Evolutionary conservation across 2,329 filamentous ascomycete genomes (phyloP), one percentile per base, ranked within the genome.

Genomic region (Epichloe glyceriae): DNA sequence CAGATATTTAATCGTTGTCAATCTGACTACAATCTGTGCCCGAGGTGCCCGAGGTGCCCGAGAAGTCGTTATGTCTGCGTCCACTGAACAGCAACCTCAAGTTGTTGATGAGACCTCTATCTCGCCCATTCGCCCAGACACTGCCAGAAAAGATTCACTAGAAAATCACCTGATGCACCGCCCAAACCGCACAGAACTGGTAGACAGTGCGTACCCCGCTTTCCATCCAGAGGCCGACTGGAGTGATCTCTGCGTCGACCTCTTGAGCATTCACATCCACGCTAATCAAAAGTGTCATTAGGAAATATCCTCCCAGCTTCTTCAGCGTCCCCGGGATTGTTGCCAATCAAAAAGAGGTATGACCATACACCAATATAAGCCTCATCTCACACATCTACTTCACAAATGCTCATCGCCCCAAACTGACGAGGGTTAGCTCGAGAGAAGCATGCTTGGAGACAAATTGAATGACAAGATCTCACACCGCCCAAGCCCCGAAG

Each of bases 251-350:
- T 38, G 14, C n/a, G 7, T 15, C 14, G 34, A 26, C 7, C 8
- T 46, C 37, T 37, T 5, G 35, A 3, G n/a, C 22, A 14, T 26
- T 3, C 6, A 40, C 26, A 22, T 30, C 17, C 17, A 17, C 5
- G 35, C 52, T 59, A 51, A 60, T 63, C 52, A 61, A 55, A 4
- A 5, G 2, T 15, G 10, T n/a, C n/a, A 4, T 14, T 59, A 91
- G 86, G 83, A 59, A 95, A 95, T 69, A 95, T 96, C 65, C 82
- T 96, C 26, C 86, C 87, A 26, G 80, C 82, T 51, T 85, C 85
- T 34, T 84, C 69, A 48, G 88, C 17, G 88, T 89, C 0, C 89
- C 90, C 0, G 78, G 84, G 2, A 73, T 96, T 50, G 82, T 85
- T 63, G 88, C 84, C 51, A 81, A 88, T 55, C 88, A 93, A 67